These are phyloP conservation scores for Amanita pseudoporphyria DNA, from an alignment of 768 basidiomycete species.

Conservation along the genomic window DNA sequence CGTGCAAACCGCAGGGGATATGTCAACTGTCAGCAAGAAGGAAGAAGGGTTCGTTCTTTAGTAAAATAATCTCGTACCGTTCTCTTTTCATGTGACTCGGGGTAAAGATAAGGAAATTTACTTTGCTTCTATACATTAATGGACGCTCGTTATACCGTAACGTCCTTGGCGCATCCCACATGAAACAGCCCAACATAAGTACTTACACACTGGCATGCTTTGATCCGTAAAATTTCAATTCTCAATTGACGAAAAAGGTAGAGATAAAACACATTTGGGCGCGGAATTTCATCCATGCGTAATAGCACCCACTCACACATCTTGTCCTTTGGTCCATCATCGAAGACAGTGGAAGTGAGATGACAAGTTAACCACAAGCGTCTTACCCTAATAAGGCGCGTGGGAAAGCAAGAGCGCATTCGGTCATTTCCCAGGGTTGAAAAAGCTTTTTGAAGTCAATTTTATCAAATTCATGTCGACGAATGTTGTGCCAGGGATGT, in stretches of 20 bases:
- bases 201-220: no score
- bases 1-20: no score
- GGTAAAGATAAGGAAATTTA: neutral
- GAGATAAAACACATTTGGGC: no score
- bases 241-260: no score
- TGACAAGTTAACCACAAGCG: constrained; percentile 27
- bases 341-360: constrained; percentile 13
- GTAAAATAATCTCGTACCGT: neutral
- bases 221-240: no score
- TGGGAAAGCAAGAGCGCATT: constrained; percentile 22
- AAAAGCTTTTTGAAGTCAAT: constrained; percentile 17
- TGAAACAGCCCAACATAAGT: no score
- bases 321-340: no score
- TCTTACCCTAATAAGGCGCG: constrained; percentile 33
- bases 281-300: no score
- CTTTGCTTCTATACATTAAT: constrained; percentile 18
- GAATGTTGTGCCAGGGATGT: constrained; percentile 41
- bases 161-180: constrained; percentile 17
- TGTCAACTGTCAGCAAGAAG: no score
- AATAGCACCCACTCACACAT: no score
- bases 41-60: no score
- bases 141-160: constrained; percentile 21
- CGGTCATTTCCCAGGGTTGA: constrained; percentile 18
- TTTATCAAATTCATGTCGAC: constrained; percentile 25
- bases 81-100: constrained; percentile 1